These are phyloP conservation scores for Isatis tinctoria DNA, from an alignment of 345 rosid species.

Conservation along the genomic window DNA sequence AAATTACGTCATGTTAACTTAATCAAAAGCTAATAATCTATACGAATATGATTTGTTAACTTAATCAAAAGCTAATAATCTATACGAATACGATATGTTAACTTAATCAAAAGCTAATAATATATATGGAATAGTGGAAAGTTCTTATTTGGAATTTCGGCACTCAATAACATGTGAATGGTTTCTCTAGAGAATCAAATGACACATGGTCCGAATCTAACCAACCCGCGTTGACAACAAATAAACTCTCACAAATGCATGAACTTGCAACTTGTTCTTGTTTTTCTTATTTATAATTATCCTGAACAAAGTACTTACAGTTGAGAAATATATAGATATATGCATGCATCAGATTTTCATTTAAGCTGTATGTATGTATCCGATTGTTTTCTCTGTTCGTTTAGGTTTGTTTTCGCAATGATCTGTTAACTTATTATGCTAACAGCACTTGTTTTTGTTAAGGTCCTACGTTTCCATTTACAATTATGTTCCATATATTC, in stretches of 20 bases:
- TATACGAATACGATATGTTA: background rate
- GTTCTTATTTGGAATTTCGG: conserved; percentile 11
- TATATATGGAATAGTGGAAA: conserved; percentile 17
- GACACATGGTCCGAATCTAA: conserved; percentile 28
- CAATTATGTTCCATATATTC: background rate
- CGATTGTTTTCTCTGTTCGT: too few species aligned
- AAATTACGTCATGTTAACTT: background rate
- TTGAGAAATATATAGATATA: background rate
- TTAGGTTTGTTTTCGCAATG: too few species aligned
- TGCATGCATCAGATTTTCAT: background rate
- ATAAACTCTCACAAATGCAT: background rate
- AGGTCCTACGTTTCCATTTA: background rate
- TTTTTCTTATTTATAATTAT: background rate
- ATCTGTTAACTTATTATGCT: too few species aligned
- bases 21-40: background rate
- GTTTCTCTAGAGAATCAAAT: conserved; percentile 21
- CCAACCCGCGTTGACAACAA: background rate
- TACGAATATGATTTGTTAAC: background rate
- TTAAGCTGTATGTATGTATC: too few species aligned
- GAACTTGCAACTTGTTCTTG: background rate
- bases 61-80: background rate
- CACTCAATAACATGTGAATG: conserved; percentile 1
- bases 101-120: background rate
- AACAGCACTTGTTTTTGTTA: too few species aligned
- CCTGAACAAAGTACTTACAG: background rate